Conservation (phyloP, 306 rosid genomes). For the Citrullus colocynthis region DNA sequence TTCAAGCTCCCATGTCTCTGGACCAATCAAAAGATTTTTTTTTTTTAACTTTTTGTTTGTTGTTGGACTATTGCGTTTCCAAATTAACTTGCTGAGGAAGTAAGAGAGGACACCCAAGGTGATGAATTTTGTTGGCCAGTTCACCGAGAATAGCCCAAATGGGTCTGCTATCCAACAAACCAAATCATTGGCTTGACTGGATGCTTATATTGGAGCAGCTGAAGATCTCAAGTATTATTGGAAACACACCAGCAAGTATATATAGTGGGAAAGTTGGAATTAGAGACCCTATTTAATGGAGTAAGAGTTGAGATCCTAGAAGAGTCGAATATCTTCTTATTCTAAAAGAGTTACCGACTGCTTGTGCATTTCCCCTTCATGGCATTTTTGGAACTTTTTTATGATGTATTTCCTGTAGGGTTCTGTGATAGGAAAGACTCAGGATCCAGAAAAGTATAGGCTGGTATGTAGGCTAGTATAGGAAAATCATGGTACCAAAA, state of each 20-base stretch:
- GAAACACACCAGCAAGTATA: not conserved
- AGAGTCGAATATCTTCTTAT: not conserved
- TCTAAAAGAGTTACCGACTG: not conserved
- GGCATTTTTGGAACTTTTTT: not conserved
- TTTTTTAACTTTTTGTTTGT: too few species aligned
- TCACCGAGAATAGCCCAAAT: not conserved
- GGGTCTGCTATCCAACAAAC: not conserved
- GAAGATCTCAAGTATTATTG: not conserved
- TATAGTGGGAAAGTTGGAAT: not conserved
- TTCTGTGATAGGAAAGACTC: not conserved
- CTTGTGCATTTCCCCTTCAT: not conserved
- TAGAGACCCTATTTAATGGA: not conserved
- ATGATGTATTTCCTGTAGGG: not conserved
- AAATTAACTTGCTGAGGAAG: not conserved
- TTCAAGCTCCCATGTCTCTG: not conserved
- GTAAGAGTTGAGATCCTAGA: not conserved
- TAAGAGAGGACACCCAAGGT: not conserved
- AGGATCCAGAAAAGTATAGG: not conserved
- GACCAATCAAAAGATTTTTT: not conserved
- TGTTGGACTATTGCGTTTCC: not conserved
- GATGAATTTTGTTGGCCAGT: not conserved
- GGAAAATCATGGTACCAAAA: not conserved
- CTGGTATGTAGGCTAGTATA: not conserved
- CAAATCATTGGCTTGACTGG: not conserved
- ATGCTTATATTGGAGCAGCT: not conserved